A percentile compares a stretch with the other conserved stretches of the same genome.
Conservation (phyloP, 1,139 yeast species). For the Blastobotrys persicus region DNA sequence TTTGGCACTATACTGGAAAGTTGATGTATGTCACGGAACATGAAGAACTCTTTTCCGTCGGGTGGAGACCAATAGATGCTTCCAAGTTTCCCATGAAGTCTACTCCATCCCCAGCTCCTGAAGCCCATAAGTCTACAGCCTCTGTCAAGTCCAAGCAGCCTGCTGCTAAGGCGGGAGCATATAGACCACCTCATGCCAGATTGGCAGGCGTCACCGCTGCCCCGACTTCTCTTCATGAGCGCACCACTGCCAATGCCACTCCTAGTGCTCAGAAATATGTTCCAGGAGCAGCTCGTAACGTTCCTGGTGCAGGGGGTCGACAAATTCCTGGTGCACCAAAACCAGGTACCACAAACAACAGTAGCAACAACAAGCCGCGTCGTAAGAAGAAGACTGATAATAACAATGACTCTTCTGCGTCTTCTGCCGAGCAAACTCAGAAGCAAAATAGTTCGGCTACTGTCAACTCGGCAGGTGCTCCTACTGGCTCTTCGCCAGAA, state of each 20-base stretch:
- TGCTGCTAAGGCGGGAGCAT: slow-evolving; percentile 60
- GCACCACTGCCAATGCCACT: slow-evolving; percentile 1
- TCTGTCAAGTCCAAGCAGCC: slow-evolving; percentile 47
- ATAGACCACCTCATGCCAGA: slow-evolving; percentile 94
- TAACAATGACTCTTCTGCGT: slow-evolving; percentile 49
- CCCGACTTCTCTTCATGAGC: slow-evolving; percentile 31
- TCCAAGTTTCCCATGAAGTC: slow-evolving; percentile 55
- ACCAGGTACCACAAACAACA: slow-evolving; percentile 33
- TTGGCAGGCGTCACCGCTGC: slow-evolving; percentile 33
- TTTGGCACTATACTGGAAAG: slow-evolving; percentile 91
- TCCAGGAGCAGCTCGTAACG: slow-evolving; percentile 9
- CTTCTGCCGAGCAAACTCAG: slow-evolving; percentile 31
- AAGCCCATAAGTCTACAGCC: slow-evolving; percentile 57
- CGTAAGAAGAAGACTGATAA: slow-evolving; percentile 79
- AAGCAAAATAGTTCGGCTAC: slow-evolving; percentile 18
- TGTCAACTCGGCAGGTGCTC: slow-evolving; percentile 27
- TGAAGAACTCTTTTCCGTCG: slow-evolving; percentile 73
- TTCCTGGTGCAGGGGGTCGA: slow-evolving; percentile 26
- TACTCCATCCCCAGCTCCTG: slow-evolving; percentile 55
- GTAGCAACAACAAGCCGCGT: slow-evolving; percentile 54
- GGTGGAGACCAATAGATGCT: slow-evolving; percentile 79
- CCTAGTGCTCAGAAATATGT: slow-evolving; percentile 7
- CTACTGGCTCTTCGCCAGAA: slow-evolving; percentile 47
- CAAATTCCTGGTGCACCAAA: slow-evolving; percentile 39
- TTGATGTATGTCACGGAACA: slow-evolving; percentile 75